phyloP scores from a whole-genome alignment of 2,329 filamentous ascomycete species.

The Meredithiella fracta region DNA sequence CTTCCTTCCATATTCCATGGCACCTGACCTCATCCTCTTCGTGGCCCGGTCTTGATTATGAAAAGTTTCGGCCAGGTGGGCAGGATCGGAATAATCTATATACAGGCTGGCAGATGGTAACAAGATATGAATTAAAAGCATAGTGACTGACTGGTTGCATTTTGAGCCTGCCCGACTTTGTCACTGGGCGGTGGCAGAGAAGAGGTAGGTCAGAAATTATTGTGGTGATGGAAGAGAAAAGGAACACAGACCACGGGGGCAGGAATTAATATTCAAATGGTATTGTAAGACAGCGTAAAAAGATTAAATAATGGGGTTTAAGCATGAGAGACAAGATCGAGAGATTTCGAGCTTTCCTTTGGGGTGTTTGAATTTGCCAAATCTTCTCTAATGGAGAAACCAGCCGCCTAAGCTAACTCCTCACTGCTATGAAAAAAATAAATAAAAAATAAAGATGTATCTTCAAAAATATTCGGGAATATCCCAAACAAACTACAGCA shows the following conservation, averaged over 20 bases:
- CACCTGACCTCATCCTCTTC: neutral
- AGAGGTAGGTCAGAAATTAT: neutral
- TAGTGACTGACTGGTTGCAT: neutral
- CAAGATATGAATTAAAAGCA: neutral
- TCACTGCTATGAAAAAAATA: neutral
- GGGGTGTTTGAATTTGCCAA: neutral
- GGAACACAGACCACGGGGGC: neutral
- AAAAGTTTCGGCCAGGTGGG: neutral
- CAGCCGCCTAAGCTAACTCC: no score
- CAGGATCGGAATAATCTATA: neutral
- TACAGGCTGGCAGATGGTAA: neutral
- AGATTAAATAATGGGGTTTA: no score
- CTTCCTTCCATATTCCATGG: neutral
- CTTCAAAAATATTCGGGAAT: neutral
- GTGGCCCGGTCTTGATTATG: neutral
- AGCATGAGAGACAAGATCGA: neutral
- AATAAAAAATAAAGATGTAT: neutral
- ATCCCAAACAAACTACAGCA: neutral
- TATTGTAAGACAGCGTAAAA: neutral
- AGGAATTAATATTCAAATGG: neutral
- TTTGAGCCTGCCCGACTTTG: neutral
- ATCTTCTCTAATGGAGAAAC: no score
- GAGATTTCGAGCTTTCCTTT: neutral
- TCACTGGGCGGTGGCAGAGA: neutral
- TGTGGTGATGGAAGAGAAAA: neutral